These are phyloP conservation scores for Vitis rupestris DNA, from an alignment of 164 flowering plant species.

Conservation along the genomic window DNA sequence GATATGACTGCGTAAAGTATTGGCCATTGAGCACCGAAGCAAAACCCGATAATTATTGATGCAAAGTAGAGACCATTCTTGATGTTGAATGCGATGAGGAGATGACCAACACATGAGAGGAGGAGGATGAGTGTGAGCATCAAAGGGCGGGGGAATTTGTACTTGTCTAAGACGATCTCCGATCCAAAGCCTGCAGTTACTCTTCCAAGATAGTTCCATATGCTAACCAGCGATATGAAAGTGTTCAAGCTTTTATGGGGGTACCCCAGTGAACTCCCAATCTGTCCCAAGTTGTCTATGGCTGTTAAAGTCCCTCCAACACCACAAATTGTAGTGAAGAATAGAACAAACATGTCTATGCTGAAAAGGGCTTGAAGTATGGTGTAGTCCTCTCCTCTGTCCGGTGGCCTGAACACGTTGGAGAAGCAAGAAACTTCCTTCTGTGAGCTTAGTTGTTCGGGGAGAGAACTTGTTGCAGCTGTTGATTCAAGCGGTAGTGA, in stretches of 20 bases:
- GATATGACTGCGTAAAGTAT: constrained; percentile 44
- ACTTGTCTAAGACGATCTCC: constrained; percentile 32
- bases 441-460: neutral
- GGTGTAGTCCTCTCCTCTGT: constrained; percentile 39
- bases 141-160: constrained; percentile 48
- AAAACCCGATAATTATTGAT: constrained; percentile 46
- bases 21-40: constrained; percentile 59
- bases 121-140: constrained; percentile 41
- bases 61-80: constrained; percentile 39
- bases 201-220: constrained; percentile 54
- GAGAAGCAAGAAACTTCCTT: constrained; percentile 20
- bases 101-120: constrained; percentile 41
- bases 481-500: no score
- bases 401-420: constrained; percentile 27
- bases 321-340: constrained; percentile 30
- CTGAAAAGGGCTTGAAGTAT: constrained; percentile 43
- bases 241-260: constrained; percentile 37
- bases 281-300: constrained; percentile 46
- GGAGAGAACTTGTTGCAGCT: no score
- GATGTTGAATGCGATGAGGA: constrained; percentile 42
- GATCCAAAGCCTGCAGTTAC: constrained; percentile 41
- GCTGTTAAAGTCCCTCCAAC: constrained; percentile 41
- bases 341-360: constrained; percentile 35
- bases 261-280: constrained; percentile 41
- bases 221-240: constrained; percentile 52